Evolutionary conservation across 768 basidiomycete genomes (phyloP), one percentile per base, ranked within the genome.

Genomic region (Boletus reticulatus): DNA sequence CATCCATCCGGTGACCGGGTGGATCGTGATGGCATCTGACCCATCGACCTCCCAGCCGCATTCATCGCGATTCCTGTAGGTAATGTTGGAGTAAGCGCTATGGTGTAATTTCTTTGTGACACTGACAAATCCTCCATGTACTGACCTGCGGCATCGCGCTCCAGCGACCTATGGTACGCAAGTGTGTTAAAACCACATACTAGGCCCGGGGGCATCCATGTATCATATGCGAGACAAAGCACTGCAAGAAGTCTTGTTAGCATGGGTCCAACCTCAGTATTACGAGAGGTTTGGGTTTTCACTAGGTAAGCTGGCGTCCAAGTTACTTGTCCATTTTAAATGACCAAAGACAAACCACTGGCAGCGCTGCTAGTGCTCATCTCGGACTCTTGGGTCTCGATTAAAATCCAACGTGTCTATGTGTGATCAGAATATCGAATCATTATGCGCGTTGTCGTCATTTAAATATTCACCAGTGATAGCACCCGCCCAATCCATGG

Each of bases 1-100:
- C 9, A 19, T 19, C 32, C 34, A 3, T 1, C 34, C 34, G 34
- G 34, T 36, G 34, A 36, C 6, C 34, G 34, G 34, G 34, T 36
- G 34, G 34, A 41, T 50, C 43, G 13, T 27, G 27, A 27, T 29
- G 27, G 22, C 32, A 36, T 36, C 34, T 36, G 34, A 13, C 34
- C 14, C 34, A 34, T 34, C 27, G 27, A 27, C 27, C 34, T 46
- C 50, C 41, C 41, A 22, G 53, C 48, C 31, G 45, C 43, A 50
- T 37, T 62, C 36, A 19, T 48, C 22, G 51, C 48, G 44, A 41
- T 50, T 37, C 27, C 51, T 49, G 43, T 42, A 36, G 34, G 34
- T 36, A 36, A 36, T 36, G 34, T 11, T 36, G 34, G 34, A 14
- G 38, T n/a, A 31, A 34, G 24, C 6, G 22, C 45, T 44, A 27